A percentile compares a stretch with the other conserved stretches of the same genome.
Conservation (phyloP, 2,329 filamentous ascomycete species). For the Ophiosphaerella herpotricha region DNA sequence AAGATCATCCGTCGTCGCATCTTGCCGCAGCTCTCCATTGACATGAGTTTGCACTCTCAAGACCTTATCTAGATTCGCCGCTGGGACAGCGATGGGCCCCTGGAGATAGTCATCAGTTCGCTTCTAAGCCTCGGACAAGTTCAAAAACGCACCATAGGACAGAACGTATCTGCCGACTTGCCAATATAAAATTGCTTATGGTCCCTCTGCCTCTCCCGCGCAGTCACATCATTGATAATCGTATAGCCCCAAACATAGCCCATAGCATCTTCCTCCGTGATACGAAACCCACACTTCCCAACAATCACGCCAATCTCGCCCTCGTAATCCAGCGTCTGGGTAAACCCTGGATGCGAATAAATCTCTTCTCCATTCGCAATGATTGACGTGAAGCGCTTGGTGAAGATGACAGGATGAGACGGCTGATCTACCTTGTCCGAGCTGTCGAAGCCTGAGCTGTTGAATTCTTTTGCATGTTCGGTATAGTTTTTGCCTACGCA, state of each 20-base stretch:
- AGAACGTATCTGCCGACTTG: conserved; percentile 61
- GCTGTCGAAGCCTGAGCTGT: conserved; percentile 59
- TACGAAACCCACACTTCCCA: conserved; percentile 54
- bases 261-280: conserved; percentile 53
- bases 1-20: conserved; percentile 52
- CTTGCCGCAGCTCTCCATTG: conserved; percentile 55
- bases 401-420: conserved; percentile 61
- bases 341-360: conserved; percentile 54
- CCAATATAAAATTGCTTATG: conserved; percentile 66
- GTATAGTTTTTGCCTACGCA: conserved; percentile 62
- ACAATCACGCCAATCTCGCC: conserved; percentile 62
- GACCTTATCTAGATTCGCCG: conserved; percentile 49
- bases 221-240: conserved; percentile 51
- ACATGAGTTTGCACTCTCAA: conserved; percentile 53
- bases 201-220: conserved; percentile 30
- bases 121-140: neutral
- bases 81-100: conserved; percentile 58
- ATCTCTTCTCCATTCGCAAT: conserved; percentile 56
- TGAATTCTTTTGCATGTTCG: conserved; percentile 63
- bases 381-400: conserved; percentile 59
- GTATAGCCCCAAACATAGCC: conserved; percentile 62
- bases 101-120: conserved; percentile 21
- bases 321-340: conserved; percentile 59
- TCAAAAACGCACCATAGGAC: conserved; percentile 53
- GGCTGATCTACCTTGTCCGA: conserved; percentile 60